Percentiles rank a stretch among this genome's conserved stretches.
Evolutionary conservation across 1,139 yeast genomes (phyloP).

Genomic region (Sugiyamaella grinbergsii): DNA sequence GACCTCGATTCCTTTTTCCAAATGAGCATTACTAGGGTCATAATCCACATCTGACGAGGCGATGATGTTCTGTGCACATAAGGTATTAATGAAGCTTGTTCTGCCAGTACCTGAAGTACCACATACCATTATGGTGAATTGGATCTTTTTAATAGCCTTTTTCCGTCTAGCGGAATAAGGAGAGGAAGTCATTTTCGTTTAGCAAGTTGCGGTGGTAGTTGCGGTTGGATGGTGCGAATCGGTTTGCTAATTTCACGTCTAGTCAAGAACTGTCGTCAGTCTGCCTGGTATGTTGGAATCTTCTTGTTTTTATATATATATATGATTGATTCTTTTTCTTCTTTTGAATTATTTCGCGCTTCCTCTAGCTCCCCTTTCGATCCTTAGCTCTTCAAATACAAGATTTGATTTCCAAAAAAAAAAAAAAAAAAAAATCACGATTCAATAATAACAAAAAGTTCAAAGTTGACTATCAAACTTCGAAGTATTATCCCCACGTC

Average conservation of each 20-base stretch:
- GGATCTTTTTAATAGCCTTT: conserved; percentile 80
- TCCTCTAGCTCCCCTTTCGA: too few species aligned
- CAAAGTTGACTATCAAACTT: not conserved
- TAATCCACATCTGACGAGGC: conserved; percentile 36
- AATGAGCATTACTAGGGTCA: conserved; percentile 50
- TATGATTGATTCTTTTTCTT: too few species aligned
- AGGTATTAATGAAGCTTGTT: conserved; percentile 78
- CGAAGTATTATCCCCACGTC: too few species aligned
- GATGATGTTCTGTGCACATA: conserved; percentile 77
- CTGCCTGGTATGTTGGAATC: too few species aligned
- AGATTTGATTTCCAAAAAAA: too few species aligned
- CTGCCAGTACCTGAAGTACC: conserved; percentile 86
- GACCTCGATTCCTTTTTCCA: conserved; percentile 54
- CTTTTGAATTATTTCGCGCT: too few species aligned
- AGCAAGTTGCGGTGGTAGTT: not conserved
- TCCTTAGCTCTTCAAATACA: too few species aligned
- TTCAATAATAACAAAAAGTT: too few species aligned
- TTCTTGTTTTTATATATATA: too few species aligned
- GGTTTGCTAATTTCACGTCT: too few species aligned
- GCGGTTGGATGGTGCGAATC: not conserved
- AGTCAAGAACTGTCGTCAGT: too few species aligned
- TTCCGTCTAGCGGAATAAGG: conserved; percentile 47
- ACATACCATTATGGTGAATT: conserved; percentile 77
- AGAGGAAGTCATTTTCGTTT: conserved; percentile 4
- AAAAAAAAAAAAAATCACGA: too few species aligned